Evolutionary conservation across 768 basidiomycete species (phyloP), one percentile per base, ranked within the genome.

Genomic region (Roridomyces roridus): DNA sequence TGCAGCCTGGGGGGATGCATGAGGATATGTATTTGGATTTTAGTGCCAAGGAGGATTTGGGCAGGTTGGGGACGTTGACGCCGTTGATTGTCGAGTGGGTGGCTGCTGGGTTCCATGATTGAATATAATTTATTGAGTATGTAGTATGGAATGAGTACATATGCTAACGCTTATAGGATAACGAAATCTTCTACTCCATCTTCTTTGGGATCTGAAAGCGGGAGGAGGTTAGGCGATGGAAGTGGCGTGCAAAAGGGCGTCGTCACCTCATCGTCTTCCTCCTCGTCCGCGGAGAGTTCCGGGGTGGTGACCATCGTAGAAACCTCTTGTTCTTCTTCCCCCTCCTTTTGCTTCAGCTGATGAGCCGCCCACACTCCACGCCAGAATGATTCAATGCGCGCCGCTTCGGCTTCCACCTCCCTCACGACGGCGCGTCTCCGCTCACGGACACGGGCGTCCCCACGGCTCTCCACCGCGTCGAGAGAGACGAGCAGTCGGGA

Each of bases 381-480:
- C 73, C 80, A 81, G 26, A 70, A 70, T 47, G 67, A 59, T 46
- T 88, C 87, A 20, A 90, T 60, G 35, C 75, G 71, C 54, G 72
- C 77, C 18, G 86, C 78, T 70, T 88, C 89, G 45, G 64, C 62
- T 73, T 92, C 91, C 17, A 92, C 82, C 42, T 65, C 67, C 60
- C 77, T 74, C 41, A 88, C 89, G 2, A 86, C 72, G 4, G 70
- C 67, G 62, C 84, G 77, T 46, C 91, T 71, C 56, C 63, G 69
- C 26, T 74, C 72, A 43, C 90, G 72, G 7, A 93, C 80, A 0
- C 68, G 71, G 59, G 70, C 70, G 45, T 84, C 78, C 0, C 89
- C 89, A 60, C 78, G 80, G 61, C 85, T 88, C 63, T 89, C 83
- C 20, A 92, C 80, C 0, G 79, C 84, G 62, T 92, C 91, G 11